Base-by-base conservation (phyloP, 2,329 filamentous ascomycete species). In the Pseudocercospora fijiensis region DNA sequence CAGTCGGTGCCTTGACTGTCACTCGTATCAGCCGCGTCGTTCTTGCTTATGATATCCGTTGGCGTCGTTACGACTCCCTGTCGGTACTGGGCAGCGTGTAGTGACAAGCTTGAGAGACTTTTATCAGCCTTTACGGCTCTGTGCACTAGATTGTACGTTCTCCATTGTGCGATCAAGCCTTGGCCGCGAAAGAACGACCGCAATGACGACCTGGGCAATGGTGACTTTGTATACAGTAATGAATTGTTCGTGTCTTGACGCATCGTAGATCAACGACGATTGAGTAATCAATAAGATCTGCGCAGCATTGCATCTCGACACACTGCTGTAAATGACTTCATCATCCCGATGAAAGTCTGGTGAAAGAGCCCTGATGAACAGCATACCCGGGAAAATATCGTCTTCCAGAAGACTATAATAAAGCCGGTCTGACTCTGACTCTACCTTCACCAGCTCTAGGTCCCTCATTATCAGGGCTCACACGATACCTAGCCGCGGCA, bases 401-500 rank as follows among this genome's bases (percentile, higher is more conserved):
- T n/a, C n/a, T 53, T n/a, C 26, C 26, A 28, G 24, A 53, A 28
- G 1, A 18, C 26, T 53, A 53, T 26, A 26, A 53, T 26, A 26
- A 53, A 16, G 49, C 28, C 28, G 28, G 53, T 56, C 53, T 56
- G 53, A 56, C 53, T 56, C 53, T 56, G 53, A 56, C 53, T 56
- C 53, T 56, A 56, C 53, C 53, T 56, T 56, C 28, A 24, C 53
- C 53, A 56, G 53, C 53, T 33, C 28, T 28, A 56, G 53, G 16
- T n/a, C 53, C 37, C 37, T 41, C 53, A 52, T 16, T 10, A 16
- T 27, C 47, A 52, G 47, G 47, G 18, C 37, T 51, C 33, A 24
- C 22, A n/a, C 58, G 49, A 61, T 61, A 55, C 58, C 58, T 49
- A 53, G 58, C 33, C n/a, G 58, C 58, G 18, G 58, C 28, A 41